Percentiles rank a stretch among this genome's conserved stretches.
Evolutionary conservation across 1,284 basidiomycete genomes (phyloP).

Genomic region (Trametes polyzona): DNA sequence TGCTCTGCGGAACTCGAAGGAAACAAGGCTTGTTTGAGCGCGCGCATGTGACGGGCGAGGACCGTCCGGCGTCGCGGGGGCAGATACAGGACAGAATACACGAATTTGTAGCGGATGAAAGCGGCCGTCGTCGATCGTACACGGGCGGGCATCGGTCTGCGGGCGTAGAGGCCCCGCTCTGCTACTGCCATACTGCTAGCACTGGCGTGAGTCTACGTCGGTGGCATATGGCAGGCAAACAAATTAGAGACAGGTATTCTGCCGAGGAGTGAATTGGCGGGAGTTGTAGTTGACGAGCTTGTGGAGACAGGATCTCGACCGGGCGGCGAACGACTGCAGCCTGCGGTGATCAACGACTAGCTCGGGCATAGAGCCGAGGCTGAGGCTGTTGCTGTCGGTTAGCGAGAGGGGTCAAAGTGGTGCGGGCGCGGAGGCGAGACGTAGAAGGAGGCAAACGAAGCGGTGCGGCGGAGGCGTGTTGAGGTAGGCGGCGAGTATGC

Average conservation of each 20-base stretch:
- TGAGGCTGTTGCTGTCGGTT: not conserved
- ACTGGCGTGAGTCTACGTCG: slow-evolving; percentile 7
- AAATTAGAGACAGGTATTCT: slow-evolving; percentile 25
- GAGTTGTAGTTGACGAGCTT: slow-evolving; percentile 16
- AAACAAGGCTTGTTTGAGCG: slow-evolving; percentile 21
- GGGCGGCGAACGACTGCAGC: slow-evolving; percentile 17
- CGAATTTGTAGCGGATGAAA: too few relatives aligned
- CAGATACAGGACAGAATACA: too few relatives aligned
- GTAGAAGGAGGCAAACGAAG: not conserved
- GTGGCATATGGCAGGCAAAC: slow-evolving; percentile 18
- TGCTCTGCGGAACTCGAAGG: slow-evolving; percentile 24
- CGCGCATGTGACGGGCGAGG: slow-evolving; percentile 28
- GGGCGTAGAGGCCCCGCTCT: slow-evolving; percentile 18
- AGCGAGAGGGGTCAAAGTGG: too few relatives aligned
- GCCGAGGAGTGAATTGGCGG: slow-evolving; percentile 25
- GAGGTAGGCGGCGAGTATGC: slow-evolving; percentile 7
- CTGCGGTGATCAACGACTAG: slow-evolving; percentile 27
- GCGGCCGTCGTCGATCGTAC: slow-evolving; percentile 29
- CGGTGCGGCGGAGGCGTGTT: slow-evolving; percentile 16
- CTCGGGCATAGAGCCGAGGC: not conserved
- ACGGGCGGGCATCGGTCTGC: too few relatives aligned
- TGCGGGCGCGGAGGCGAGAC: not conserved
- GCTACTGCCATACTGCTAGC: too few relatives aligned
- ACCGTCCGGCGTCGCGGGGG: slow-evolving; percentile 13
- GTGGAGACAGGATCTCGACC: slow-evolving; percentile 21